Evolutionary conservation across 2,329 filamentous ascomycete species (phyloP), one percentile per base, ranked within the genome.

Genomic region (Clarireedia monteithiana): DNA sequence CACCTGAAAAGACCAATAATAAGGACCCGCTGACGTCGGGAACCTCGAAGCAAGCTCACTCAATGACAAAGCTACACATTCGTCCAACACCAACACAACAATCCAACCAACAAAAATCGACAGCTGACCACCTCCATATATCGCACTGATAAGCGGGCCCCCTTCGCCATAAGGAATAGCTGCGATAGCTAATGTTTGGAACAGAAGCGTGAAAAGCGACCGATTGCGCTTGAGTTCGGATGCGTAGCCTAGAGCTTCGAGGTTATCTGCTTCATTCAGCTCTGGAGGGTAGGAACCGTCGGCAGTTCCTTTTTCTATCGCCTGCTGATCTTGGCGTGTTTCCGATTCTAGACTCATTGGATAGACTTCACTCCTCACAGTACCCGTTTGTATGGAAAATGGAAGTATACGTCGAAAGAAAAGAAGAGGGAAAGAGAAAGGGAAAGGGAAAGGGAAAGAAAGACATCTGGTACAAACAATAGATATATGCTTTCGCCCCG

Each of bases 31-130:
- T 50, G 84, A 83, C n/a, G 85, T 89, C 23, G 86, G 86, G 66
- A 86, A 89, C 40, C 88, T 83, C 63, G 82, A 86, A 58, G 85
- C 88, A 66, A 90, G 87, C 72, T 90, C 86, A 61, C 83, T 84
- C 30, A 89, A 77, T 20, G 84, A 88, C 2, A 80, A 74, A 30
- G 86, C 86, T 34, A 90, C 84, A 68, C 84, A 87, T 79, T 81
- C 76, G 58, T 78, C 76, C 1, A 82, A 69, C 6, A 80, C 64
- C 10, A 78, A 70, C 55, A 81, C 74, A 10, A 80, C 67, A 40
- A 82, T 71, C 79, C 79, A 81, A 45, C 79, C 80, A 2, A 82
- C 64, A 57, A 82, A 82, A 66, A 82, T 80, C 2, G 78, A 75
- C 0, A 80, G 70, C 39, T 75, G 79, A 0, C 79, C 79, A 34